Evolutionary conservation across 495 filamentous ascomycete genomes (phyloP).

Genomic region (Penicillium goetzii): DNA sequence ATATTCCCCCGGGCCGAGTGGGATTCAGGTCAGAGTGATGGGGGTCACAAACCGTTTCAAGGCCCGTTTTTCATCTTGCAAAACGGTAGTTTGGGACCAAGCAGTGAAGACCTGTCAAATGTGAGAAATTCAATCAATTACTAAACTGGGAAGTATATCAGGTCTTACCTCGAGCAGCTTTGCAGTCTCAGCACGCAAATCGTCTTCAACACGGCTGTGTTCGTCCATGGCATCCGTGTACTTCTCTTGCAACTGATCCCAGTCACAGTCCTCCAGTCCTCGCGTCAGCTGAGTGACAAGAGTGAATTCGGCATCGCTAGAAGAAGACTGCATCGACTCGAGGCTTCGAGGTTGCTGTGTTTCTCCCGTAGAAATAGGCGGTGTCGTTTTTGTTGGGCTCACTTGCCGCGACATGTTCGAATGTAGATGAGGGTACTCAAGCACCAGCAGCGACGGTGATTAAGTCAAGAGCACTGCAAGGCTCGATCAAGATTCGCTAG

Average conservation of each 20-base stretch:
- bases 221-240: slow-evolving; percentile 64
- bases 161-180: slow-evolving; percentile 59
- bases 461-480: background rate
- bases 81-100: slow-evolving; percentile 67
- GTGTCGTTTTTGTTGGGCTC: slow-evolving; percentile 7
- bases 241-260: slow-evolving; percentile 67
- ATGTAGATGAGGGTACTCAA: background rate
- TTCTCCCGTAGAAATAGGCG: background rate
- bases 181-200: slow-evolving; percentile 65
- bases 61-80: slow-evolving; percentile 71
- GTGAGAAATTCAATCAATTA: slow-evolving; percentile 2
- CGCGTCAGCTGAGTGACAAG: slow-evolving; percentile 26
- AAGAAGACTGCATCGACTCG: slow-evolving; percentile 2
- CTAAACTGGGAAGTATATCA: background rate
- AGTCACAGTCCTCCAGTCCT: slow-evolving; percentile 56
- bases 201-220: slow-evolving; percentile 61
- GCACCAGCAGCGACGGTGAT: background rate
- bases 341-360: background rate
- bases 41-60: slow-evolving; percentile 58
- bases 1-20: background rate
- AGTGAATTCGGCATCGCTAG: slow-evolving; percentile 17
- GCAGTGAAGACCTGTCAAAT: slow-evolving; percentile 64
- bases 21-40: background rate
- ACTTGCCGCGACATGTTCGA: background rate
- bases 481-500: background rate